A percentile compares a stretch with the other conserved stretches of the same genome.
phyloP scores from a whole-genome alignment of 139 green algal genomes.

The Marvania coccoides region DNA sequence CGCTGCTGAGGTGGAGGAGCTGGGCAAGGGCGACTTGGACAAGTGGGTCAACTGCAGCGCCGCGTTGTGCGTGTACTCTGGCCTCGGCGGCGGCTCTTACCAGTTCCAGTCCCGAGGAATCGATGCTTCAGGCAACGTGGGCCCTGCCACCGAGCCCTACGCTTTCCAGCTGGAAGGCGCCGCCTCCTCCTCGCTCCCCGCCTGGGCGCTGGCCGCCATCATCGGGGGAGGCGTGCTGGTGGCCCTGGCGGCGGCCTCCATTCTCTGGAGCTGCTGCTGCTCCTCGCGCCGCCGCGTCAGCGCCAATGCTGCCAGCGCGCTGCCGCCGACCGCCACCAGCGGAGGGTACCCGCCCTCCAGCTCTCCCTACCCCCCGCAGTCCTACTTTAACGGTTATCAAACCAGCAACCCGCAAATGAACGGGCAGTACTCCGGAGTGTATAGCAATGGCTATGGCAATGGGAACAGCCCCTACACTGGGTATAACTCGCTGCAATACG shows the following conservation, averaged over 20 bases:
- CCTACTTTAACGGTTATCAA: no score
- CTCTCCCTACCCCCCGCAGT: no score
- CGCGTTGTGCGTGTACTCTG: constrained; percentile 3
- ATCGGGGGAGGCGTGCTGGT: neutral
- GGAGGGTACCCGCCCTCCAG: neutral
- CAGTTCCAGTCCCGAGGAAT: constrained; percentile 13
- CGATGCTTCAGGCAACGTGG: constrained; percentile 34
- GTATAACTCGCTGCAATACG: no score
- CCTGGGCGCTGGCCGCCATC: constrained; percentile 18
- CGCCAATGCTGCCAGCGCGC: neutral
- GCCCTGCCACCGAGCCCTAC: constrained; percentile 3
- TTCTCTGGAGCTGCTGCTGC: constrained; percentile 15
- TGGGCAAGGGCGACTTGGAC: neutral
- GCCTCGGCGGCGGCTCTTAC: constrained; percentile 18
- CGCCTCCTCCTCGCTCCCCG: neutral
- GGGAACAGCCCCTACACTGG: neutral
- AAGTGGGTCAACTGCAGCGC: constrained; percentile 21
- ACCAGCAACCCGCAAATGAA: no score
- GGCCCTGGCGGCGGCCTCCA: neutral
- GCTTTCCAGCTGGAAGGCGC: constrained; percentile 16
- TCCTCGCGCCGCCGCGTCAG: neutral
- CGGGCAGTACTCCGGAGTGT: no score
- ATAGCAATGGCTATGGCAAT: neutral
- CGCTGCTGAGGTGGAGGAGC: no score
- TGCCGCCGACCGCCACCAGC: neutral